Evolutionary conservation across 495 filamentous ascomycete genomes (phyloP).

Genomic region (Penicillium atrosanguineum): DNA sequence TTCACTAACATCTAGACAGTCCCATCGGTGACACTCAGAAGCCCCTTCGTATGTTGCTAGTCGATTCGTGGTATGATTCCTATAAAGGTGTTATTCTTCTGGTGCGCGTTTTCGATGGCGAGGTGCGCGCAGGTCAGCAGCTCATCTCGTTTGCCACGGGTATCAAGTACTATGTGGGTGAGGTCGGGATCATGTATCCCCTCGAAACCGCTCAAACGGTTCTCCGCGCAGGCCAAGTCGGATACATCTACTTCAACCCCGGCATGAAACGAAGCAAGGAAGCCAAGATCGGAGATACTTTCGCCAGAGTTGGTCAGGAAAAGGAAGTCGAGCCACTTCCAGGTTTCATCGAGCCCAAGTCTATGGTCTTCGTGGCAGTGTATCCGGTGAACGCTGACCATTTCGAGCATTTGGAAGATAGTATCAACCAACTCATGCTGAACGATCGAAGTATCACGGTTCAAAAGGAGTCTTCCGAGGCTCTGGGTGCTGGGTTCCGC

Average conservation of each 20-base stretch:
- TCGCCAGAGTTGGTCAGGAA: constrained; percentile 79
- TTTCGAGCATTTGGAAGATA: constrained; percentile 86
- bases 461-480: constrained; percentile 90
- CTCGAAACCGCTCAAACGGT: constrained; percentile 76
- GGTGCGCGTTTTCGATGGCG: constrained; percentile 88
- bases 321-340: constrained; percentile 74
- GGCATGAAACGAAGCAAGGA: constrained; percentile 96
- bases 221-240: constrained; percentile 88
- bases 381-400: constrained; percentile 89
- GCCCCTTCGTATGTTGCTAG: constrained; percentile 79
- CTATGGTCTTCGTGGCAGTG: constrained; percentile 98
- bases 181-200: constrained; percentile 96
- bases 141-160: constrained; percentile 82
- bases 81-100: constrained; percentile 93
- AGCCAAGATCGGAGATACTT: constrained; percentile 94
- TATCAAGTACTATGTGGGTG: constrained; percentile 84
- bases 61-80: constrained; percentile 96
- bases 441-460: constrained; percentile 95
- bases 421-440: constrained; percentile 87
- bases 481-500: constrained; percentile 89
- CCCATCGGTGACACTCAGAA: constrained; percentile 68
- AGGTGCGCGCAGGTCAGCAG: constrained; percentile 76
- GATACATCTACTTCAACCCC: constrained; percentile 95
- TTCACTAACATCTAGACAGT: constrained; percentile 32
- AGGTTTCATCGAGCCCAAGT: constrained; percentile 95